Percentiles rank a stretch among this genome's conserved stretches.
These are phyloP conservation scores for Stereum hirsutum DNA, from an alignment of 1,284 basidiomycete genomes.

Conservation along the genomic window DNA sequence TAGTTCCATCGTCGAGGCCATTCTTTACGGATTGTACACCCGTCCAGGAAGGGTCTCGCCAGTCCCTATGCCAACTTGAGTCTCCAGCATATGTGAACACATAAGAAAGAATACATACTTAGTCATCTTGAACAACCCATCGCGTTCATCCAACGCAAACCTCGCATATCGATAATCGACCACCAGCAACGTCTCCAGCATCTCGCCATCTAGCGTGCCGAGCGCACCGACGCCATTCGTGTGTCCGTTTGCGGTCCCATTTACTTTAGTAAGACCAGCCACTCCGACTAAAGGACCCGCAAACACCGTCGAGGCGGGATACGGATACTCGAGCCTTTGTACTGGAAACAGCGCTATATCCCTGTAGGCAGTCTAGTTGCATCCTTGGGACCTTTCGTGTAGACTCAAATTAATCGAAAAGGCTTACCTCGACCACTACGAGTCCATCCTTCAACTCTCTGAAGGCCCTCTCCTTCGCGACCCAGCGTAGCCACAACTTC, in stretches of 20 bases:
- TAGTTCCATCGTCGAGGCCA: constrained; percentile 48
- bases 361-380: constrained; percentile 67
- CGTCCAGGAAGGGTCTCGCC: constrained; percentile 83
- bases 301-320: constrained; percentile 75
- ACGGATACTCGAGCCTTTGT: constrained; percentile 61
- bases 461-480: constrained; percentile 82
- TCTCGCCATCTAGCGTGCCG: constrained; percentile 22
- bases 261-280: not conserved
- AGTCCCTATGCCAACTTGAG: constrained; percentile 52
- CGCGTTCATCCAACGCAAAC: constrained; percentile 82
- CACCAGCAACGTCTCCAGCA: constrained; percentile 44
- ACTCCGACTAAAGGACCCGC: constrained; percentile 26
- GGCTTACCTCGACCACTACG: constrained; percentile 84
- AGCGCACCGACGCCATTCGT: constrained; percentile 9
- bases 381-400: constrained; percentile 12
- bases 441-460: constrained; percentile 62
- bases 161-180: constrained; percentile 86
- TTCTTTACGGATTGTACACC: constrained; percentile 50
- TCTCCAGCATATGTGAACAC: not conserved
- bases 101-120: constrained; percentile 37
- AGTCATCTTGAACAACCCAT: constrained; percentile 77
- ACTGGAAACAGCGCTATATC: constrained; percentile 76
- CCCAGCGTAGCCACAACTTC: constrained; percentile 80
- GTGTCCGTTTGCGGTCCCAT: constrained; percentile 8
- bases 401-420: constrained; percentile 1